Evolutionary conservation across 2,329 filamentous ascomycete species (phyloP), one percentile per base, ranked within the genome.

Genomic region (Trichoderma arundinaceum): DNA sequence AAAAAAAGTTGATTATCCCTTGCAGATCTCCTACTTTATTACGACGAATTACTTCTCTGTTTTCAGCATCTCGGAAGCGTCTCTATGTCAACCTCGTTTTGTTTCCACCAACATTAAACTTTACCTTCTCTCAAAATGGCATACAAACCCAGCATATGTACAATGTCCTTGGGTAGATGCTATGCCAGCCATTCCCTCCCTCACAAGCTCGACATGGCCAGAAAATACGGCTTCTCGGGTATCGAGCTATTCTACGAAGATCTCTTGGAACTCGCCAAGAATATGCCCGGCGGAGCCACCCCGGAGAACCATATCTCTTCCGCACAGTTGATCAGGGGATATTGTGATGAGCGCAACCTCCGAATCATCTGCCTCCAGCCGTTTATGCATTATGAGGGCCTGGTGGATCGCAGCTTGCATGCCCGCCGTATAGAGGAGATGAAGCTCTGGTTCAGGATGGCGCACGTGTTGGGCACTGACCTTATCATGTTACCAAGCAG

Each of bases 191-290:
- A 94, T 76, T 80, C 82, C 22, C 81, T 94, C 22, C 76, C 82
- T 1, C 78, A 84, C 73, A 94, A 93, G 74, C 83, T 94, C 53
- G 82, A 88, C 73, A 84, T 88, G 78, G 90, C 91, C 9, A 80
- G 84, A 7, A 80, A 82, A 62, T 83, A 90, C 70, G 88, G 88
- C 28, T 87, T 92, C 73, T 76, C 83, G 66, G 90, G 89, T 61
- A 85, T 94, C 69, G 91, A 94, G 74, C 82, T 93, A 22, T 93
- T 92, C 79, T 88, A 90, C 76, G 91, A 94, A 74, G 91, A 94
- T 74, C 83, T 94, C 3, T 80, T 86, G 66, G 86, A 88, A 71
- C 73, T 90, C 13, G 86, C 89, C 28, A 71, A 69, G 70, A 75
- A 81, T 1, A 74, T 83, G 1, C 73, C 80, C 3, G 80, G 81